Base-by-base conservation (phyloP, 768 basidiomycete species). In the Lactarius vividus region DNA sequence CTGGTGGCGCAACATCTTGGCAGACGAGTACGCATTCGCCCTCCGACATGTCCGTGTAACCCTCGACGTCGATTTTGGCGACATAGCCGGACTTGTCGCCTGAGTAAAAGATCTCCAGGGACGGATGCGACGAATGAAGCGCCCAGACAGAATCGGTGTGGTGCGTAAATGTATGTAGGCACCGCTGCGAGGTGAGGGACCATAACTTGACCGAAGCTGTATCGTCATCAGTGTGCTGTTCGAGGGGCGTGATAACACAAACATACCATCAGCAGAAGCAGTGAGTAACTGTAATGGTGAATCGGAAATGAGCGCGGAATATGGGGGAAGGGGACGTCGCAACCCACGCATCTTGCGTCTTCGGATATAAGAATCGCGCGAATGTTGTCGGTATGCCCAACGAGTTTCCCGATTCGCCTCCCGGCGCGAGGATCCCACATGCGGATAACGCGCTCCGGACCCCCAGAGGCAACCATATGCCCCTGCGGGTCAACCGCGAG, bases 381-480 rank as follows among this genome's bases (percentile, higher is more conserved):
- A 66, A 99, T 95, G 71, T 98, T 98, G 76, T 99, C 97, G 0
- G 96, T 96, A 74, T 99, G 96, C 0, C 96, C 96, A 8, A 98
- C 93, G 0, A 98, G 83, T 73, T 97, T 94, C 13, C 88, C 87
- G 74, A 78, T 87, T 53, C 91, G 82, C 72, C 88, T 92, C 10
- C 92, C 92, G 1, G 87, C 83, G 18, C 97, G 83, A 4, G 96
- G 94, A 73, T 99, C 97, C 95, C 95, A 99, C 67, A 97, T 78
- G 26, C 95, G 81, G 29, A 99, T 80, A 2, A 98, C 91, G 28
- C 92, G 83, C 74, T 98, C 96, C 0, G 96, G 96, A 2, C 92
- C 91, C 0, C 96, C 96, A 7, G 92, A 91, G 16, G 89, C 96
- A 39, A 99, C 84, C 5, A 88, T 81, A 26, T 85, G 85, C 0